Percentiles rank a stretch among this genome's conserved stretches.
phyloP scores from a whole-genome alignment of 2,329 filamentous ascomycete genomes.

The Epichloe amarillans region DNA sequence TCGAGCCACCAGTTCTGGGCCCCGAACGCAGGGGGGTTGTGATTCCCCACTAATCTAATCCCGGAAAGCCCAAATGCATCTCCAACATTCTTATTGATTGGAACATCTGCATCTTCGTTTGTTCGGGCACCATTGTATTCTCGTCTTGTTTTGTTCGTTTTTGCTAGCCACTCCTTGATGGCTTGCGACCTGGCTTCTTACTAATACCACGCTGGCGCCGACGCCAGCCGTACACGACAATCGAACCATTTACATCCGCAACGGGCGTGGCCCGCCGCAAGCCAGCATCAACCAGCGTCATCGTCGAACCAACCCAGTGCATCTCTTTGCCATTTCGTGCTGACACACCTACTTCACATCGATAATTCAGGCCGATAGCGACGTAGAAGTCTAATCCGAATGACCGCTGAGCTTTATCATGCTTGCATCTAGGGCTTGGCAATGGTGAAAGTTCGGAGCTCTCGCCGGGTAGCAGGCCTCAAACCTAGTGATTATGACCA shows the following conservation, averaged over 20 bases:
- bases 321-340: neutral
- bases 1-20: neutral
- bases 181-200: no score
- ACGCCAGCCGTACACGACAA: neutral
- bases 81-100: no score
- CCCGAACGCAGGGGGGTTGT: neutral
- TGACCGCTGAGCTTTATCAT: slow-evolving; percentile 7
- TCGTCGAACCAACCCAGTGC: neutral
- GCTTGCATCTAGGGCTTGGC: slow-evolving; percentile 10
- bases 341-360: neutral
- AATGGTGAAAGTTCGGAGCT: slow-evolving; percentile 29
- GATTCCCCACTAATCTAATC: no score
- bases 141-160: no score
- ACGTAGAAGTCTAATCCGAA: neutral
- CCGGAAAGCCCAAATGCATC: no score
- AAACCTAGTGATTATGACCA: slow-evolving; percentile 55
- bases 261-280: neutral
- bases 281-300: neutral
- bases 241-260: neutral
- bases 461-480: slow-evolving; percentile 40
- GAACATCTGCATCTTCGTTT: neutral
- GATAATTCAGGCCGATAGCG: neutral
- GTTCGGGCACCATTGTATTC: neutral
- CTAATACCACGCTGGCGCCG: neutral
- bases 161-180: no score